Evolutionary conservation across 805 yeast species (phyloP).

Genomic region (Scheffersomyces spartinae): DNA sequence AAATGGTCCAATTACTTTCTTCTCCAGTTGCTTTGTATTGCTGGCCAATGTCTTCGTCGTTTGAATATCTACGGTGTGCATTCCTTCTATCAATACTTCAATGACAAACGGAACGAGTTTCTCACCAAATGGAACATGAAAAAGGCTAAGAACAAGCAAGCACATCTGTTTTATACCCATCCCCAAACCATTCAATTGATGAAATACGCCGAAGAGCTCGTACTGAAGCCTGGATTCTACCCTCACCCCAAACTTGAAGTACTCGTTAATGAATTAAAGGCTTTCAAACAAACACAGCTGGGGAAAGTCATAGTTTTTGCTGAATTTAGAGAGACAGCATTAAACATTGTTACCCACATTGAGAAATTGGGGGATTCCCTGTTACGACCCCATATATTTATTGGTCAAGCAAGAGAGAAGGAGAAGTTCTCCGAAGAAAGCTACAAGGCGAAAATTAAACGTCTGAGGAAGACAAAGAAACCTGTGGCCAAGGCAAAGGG

Average conservation of each 20-base stretch:
- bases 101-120: conserved; percentile 46
- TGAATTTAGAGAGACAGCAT: conserved; percentile 80
- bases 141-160: conserved; percentile 53
- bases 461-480: conserved; percentile 9
- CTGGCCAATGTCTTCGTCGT: conserved; percentile 61
- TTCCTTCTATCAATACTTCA: conserved; percentile 61
- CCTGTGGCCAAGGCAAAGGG: too few relatives aligned
- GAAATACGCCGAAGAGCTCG: conserved; percentile 29
- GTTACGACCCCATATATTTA: conserved; percentile 70
- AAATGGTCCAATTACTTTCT: conserved; percentile 64
- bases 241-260: conserved; percentile 69
- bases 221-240: conserved; percentile 25
- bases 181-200: conserved; percentile 35
- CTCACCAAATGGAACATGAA: conserved; percentile 41
- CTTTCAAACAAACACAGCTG: conserved; percentile 34
- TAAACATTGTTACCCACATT: conserved; percentile 64
- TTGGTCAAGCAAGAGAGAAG: conserved; percentile 80
- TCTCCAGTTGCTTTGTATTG: conserved; percentile 50
- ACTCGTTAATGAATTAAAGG: conserved; percentile 42
- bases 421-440: conserved; percentile 54
- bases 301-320: conserved; percentile 74
- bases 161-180: conserved; percentile 50
- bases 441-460: conserved; percentile 30
- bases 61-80: conserved; percentile 73
- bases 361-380: conserved; percentile 21